Percentiles rank a stretch among this genome's conserved stretches.
Evolutionary conservation across 1,284 basidiomycete genomes (phyloP).

Genomic region (Hypsizygus ulmarius): DNA sequence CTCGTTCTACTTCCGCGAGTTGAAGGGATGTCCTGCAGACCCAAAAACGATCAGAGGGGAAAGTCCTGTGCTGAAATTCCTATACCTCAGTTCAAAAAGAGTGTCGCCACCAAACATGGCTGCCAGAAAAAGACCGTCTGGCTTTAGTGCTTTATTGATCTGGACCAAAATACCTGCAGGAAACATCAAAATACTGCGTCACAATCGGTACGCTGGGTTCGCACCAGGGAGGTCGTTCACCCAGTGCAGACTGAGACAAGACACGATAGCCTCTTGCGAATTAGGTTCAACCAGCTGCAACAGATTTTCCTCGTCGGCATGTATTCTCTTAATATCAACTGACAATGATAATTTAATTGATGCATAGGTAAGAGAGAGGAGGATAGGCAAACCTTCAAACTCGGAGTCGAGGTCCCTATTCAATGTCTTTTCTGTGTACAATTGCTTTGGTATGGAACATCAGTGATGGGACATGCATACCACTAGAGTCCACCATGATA

Average conservation of each 20-base stretch:
- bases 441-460: conserved; percentile 2
- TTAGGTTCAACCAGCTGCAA: conserved; percentile 62
- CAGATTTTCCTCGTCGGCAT: conserved; percentile 78
- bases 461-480: conserved; percentile 38
- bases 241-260: conserved; percentile 93
- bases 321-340: conserved; percentile 74
- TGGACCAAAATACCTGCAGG: conserved; percentile 81
- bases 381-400: conserved; percentile 62
- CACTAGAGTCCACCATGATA: conserved; percentile 87
- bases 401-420: conserved; percentile 71
- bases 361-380: conserved; percentile 8
- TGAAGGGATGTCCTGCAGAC: conserved; percentile 69
- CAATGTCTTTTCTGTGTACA: conserved; percentile 55
- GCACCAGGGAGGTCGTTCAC: conserved; percentile 94
- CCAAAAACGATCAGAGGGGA: background rate
- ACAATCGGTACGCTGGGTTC: conserved; percentile 14
- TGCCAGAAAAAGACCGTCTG: conserved; percentile 94
- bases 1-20: conserved; percentile 90
- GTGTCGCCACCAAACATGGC: conserved; percentile 97
- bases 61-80: background rate
- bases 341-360: conserved; percentile 27
- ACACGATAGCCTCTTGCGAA: conserved; percentile 90
- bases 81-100: conserved; percentile 88
- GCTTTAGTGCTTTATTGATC: conserved; percentile 81
- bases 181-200: background rate